Percentiles rank a stretch among this genome's conserved stretches.
Conservation (phyloP, 2,329 filamentous ascomycete species). For the Phyllosticta ampelicida region DNA sequence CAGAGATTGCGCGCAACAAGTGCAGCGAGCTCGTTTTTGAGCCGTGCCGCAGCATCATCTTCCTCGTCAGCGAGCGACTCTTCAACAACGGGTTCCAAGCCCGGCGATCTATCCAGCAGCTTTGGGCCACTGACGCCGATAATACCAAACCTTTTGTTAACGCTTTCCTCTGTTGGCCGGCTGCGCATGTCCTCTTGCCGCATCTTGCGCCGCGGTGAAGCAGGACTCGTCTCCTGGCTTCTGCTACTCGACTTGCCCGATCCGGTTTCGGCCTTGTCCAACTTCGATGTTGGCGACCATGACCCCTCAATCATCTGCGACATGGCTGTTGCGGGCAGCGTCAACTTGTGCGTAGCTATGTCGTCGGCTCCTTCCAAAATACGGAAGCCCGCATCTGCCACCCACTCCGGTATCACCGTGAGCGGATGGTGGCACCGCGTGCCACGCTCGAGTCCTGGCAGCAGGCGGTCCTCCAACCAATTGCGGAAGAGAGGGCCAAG, state of each 20-base stretch:
- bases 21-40: slow-evolving; percentile 23
- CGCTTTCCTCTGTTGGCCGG: background rate
- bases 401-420: slow-evolving; percentile 47
- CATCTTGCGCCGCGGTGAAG: background rate
- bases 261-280: background rate
- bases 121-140: background rate
- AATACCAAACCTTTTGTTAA: background rate
- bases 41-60: slow-evolving; percentile 10
- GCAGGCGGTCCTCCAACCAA: slow-evolving; percentile 53
- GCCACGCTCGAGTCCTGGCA: slow-evolving; percentile 47
- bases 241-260: background rate
- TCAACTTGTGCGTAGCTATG: slow-evolving; percentile 16
- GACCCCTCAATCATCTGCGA: slow-evolving; percentile 15
- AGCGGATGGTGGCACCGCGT: slow-evolving; percentile 52
- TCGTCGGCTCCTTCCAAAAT: slow-evolving; percentile 13
- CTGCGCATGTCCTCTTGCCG: background rate
- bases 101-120: background rate
- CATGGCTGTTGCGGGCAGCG: slow-evolving; percentile 19
- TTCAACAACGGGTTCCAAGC: background rate
- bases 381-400: slow-evolving; percentile 44
- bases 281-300: background rate
- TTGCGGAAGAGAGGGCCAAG: slow-evolving; percentile 46
- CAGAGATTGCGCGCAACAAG: slow-evolving; percentile 27
- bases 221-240: background rate
- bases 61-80: background rate